A percentile compares a stretch with the other conserved stretches of the same genome.
Conservation (phyloP, 352 stramenopile species). For the Aphanomyces cochlioides region DNA sequence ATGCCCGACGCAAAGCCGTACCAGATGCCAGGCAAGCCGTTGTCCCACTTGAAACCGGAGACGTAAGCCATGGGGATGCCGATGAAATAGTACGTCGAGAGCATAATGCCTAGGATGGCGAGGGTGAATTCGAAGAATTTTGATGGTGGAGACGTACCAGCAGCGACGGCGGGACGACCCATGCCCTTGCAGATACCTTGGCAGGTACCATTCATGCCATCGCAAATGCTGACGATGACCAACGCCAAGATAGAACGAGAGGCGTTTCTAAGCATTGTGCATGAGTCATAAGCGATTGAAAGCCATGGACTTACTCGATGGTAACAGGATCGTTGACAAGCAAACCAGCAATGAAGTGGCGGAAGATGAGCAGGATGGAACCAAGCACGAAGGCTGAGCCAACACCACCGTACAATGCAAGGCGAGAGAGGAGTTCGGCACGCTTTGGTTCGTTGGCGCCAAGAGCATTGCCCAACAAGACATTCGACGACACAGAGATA, state of each 20-base stretch:
- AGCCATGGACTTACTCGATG: constrained; percentile 21
- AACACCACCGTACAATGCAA: constrained; percentile 42
- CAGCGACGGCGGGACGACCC: constrained; percentile 59
- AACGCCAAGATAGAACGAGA: constrained; percentile 50
- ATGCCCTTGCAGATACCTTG: constrained; percentile 70
- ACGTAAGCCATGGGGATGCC: constrained; percentile 63
- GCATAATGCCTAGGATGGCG: constrained; percentile 42
- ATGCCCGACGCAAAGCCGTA: constrained; percentile 63
- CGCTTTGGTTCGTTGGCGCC: constrained; percentile 58
- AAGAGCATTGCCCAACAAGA: constrained; percentile 70
- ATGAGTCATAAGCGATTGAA: not conserved
- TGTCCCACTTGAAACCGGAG: constrained; percentile 45
- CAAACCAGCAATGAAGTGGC: constrained; percentile 40
- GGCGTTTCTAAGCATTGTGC: constrained; percentile 24
- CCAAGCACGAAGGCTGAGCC: constrained; percentile 39
- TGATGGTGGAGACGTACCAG: constrained; percentile 30
- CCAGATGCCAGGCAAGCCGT: constrained; percentile 68
- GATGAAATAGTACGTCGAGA: constrained; percentile 67
- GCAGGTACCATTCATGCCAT: constrained; percentile 59
- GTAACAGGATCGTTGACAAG: constrained; percentile 39
- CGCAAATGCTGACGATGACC: constrained; percentile 59
- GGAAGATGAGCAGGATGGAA: constrained; percentile 39
- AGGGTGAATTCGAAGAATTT: not conserved
- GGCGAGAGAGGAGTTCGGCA: constrained; percentile 46
- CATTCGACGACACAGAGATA: constrained; percentile 54